Percentiles rank a stretch among this genome's conserved stretches.
Conservation (phyloP, 176 grass and related monocot species). For the Oropetium thomaeum region DNA sequence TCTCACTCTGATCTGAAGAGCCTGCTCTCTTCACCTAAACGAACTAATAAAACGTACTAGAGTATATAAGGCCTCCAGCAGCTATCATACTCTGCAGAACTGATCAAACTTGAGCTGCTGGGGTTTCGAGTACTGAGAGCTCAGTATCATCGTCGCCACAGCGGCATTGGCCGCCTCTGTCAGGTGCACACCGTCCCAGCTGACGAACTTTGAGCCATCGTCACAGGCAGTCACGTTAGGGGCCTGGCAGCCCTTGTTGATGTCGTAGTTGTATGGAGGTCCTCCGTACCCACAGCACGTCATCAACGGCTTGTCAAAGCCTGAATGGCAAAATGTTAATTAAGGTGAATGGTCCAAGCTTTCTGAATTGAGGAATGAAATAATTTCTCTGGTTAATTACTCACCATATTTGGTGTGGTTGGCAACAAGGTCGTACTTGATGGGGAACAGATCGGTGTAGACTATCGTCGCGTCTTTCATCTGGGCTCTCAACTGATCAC, state of each 20-base stretch:
- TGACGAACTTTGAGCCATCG: constrained; percentile 40
- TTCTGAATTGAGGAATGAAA: neutral
- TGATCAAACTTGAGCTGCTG: constrained; percentile 47
- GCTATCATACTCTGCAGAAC: constrained; percentile 57
- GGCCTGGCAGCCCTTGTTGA: constrained; percentile 34
- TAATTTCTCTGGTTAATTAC: constrained; percentile 1
- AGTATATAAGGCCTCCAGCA: neutral
- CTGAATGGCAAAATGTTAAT: constrained; percentile 36
- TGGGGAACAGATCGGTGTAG: constrained; percentile 65
- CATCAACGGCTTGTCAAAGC: constrained; percentile 68
- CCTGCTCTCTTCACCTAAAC: neutral
- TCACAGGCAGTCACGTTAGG: constrained; percentile 19
- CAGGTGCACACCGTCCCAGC: constrained; percentile 54
- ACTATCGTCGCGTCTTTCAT: constrained; percentile 61
- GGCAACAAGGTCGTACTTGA: constrained; percentile 83
- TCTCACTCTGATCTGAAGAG: neutral
- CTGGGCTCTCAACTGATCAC: constrained; percentile 44
- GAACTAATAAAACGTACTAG: neutral
- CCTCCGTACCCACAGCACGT: constrained; percentile 75
- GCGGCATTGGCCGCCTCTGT: constrained; percentile 33
- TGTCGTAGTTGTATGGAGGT: constrained; percentile 58
- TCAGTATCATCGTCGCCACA: constrained; percentile 30
- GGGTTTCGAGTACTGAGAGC: constrained; percentile 44
- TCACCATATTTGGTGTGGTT: constrained; percentile 68
- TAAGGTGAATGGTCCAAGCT: neutral